Percentiles rank a stretch among this genome's conserved stretches.
phyloP scores from a whole-genome alignment of 2,329 filamentous ascomycete species.

The Cercospora citrullina region DNA sequence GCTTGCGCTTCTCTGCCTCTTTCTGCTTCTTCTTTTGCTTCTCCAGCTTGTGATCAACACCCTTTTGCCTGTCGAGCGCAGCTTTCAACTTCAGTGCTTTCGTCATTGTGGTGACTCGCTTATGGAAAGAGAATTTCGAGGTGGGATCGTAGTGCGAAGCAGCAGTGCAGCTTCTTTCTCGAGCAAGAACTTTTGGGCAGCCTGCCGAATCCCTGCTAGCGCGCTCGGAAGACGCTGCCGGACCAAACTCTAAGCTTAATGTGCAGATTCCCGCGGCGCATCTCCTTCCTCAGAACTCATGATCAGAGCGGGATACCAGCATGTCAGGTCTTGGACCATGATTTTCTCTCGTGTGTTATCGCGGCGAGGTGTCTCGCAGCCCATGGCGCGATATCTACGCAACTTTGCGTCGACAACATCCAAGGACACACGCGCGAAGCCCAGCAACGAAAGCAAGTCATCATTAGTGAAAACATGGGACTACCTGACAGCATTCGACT shows the following conservation, averaged over 20 bases:
- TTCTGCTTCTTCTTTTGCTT: constrained; percentile 57
- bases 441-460: not conserved
- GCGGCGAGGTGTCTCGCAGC: not conserved
- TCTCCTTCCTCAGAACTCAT: not conserved
- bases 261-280: not conserved
- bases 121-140: not conserved
- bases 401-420: not conserved
- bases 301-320: not conserved
- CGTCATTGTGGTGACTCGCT: constrained; percentile 41
- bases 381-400: not conserved
- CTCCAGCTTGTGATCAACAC: constrained; percentile 71
- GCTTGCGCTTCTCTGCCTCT: constrained; percentile 53
- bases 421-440: not conserved
- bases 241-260: not conserved
- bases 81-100: constrained; percentile 58
- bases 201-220: constrained; percentile 2
- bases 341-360: not conserved
- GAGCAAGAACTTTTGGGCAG: constrained; percentile 14
- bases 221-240: not conserved
- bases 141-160: not conserved
- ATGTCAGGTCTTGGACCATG: not conserved
- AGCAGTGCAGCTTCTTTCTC: constrained; percentile 2
- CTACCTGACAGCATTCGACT: not conserved
- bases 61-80: constrained; percentile 59
- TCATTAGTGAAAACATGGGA: not conserved